These are phyloP conservation scores for Prinsepia uniflora DNA, from an alignment of 306 rosid species.

Conservation along the genomic window DNA sequence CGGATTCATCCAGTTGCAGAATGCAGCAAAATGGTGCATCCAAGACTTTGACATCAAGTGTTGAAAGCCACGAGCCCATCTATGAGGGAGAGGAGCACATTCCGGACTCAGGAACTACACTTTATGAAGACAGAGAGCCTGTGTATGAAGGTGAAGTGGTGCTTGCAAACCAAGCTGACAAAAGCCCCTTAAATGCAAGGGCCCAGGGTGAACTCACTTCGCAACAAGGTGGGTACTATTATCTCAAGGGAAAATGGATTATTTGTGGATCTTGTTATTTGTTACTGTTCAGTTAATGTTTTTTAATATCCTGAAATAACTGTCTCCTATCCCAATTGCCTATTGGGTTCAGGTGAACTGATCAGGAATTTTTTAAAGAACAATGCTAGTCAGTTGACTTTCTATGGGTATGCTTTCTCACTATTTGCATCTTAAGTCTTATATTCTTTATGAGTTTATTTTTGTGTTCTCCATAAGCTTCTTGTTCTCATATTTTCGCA, in stretches of 20 bases:
- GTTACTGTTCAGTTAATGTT: not conserved
- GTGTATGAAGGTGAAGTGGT: conserved; percentile 91
- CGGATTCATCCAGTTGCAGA: conserved; percentile 48
- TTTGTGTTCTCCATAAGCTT: conserved; percentile 13
- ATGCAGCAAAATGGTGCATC: conserved; percentile 43
- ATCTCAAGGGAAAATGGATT: not conserved
- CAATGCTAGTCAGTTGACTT: conserved; percentile 89
- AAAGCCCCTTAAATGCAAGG: conserved; percentile 44
- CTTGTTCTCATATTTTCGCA: conserved; percentile 37
- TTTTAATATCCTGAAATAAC: conserved; percentile 10
- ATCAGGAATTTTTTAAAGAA: conserved; percentile 77
- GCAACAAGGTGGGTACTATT: conserved; percentile 51
- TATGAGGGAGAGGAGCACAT: conserved; percentile 98
- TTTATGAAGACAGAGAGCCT: conserved; percentile 66
- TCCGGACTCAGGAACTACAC: conserved; percentile 43
- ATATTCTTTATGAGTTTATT: conserved; percentile 14
- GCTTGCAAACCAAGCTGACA: conserved; percentile 81
- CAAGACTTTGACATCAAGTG: conserved; percentile 56
- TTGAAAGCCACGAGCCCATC: conserved; percentile 75
- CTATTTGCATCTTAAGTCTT: conserved; percentile 14
- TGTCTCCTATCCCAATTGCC: conserved; percentile 20
- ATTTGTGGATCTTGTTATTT: not conserved
- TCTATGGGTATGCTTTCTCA: conserved; percentile 58
- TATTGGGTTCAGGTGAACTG: conserved; percentile 68
- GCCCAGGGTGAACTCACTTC: conserved; percentile 68